Evolutionary conservation across 257 asterid genomes (phyloP).

Genomic region (Apocynum venetum): DNA sequence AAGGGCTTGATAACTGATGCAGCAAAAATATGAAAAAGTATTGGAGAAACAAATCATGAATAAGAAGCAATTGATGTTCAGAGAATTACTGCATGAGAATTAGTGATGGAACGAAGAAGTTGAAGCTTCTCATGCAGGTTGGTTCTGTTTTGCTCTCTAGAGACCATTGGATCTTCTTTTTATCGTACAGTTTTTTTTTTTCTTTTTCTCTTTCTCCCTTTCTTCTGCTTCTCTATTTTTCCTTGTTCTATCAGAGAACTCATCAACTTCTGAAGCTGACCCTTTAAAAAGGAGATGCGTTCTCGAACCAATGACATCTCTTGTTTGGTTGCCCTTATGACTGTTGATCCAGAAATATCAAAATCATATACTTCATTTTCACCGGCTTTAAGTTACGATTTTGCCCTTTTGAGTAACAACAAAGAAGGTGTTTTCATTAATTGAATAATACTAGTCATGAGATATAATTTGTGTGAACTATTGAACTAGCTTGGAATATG

Average conservation of each 20-base stretch:
- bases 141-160: slow-evolving; percentile 55
- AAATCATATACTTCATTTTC: slow-evolving; percentile 1
- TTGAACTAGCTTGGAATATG: not conserved
- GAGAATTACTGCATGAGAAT: slow-evolving; percentile 74
- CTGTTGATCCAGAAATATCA: slow-evolving; percentile 19
- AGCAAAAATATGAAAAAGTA: no score
- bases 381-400: not conserved
- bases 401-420: slow-evolving; percentile 3
- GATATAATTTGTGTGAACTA: no score
- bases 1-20: no score
- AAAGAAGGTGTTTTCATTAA: not conserved
- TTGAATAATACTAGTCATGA: not conserved
- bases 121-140: slow-evolving; percentile 66
- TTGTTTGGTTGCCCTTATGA: slow-evolving; percentile 56
- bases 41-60: no score
- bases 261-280: slow-evolving; percentile 11
- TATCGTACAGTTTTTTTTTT: not conserved
- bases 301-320: slow-evolving; percentile 55
- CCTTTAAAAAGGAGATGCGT: slow-evolving; percentile 37
- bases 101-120: slow-evolving; percentile 79
- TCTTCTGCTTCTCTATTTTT: not conserved
- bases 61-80: not conserved
- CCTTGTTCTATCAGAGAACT: not conserved
- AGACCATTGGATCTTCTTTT: slow-evolving; percentile 37
- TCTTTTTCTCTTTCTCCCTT: no score